Evolutionary conservation across 805 yeast genomes (phyloP), one percentile per base, ranked within the genome.

Genomic region (Kregervanrija delftensis): DNA sequence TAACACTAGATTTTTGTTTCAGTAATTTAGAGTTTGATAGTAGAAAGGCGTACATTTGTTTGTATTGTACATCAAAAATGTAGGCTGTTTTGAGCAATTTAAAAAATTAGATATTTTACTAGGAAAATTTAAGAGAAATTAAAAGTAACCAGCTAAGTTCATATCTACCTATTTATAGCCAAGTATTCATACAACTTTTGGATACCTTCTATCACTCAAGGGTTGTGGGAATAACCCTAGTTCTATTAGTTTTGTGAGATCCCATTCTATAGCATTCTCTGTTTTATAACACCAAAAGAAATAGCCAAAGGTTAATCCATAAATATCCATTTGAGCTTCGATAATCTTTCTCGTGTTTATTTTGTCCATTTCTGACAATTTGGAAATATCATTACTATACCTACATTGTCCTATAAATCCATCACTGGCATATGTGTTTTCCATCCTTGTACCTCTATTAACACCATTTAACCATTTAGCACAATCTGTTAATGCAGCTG

Each of bases 251-350:
- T 71, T 64, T 44, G 66, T 56, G 55, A 79, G 74, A 56, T 81
- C 86, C 87, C 88, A 82, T 57, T 81, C 87, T 15, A 76, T 65
- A 1, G 85, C 76, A 44, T 64, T 58, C 55, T 83, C 89, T 0
- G 86, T 81, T 57, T 80, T 81, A 66, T 72, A 81, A 53, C 79
- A 77, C 89, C 88, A 83, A 54, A 81, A 82, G 34, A 81, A 73
- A 77, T 81, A 82, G 0, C 88, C 88, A n/a, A 58, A 55, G 1
- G 64, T 57, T 42, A 54, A 49, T 15, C 65, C 65, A 56, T 70
- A 82, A 30, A 76, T 68, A 40, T 77, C 76, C 43, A 82, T 56
- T 55, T 83, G 88, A 35, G 75, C 77, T 55, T 82, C 86, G 34
- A 82, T 68, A 49, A 72, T 74, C 54, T 69, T 72, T 46, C 86